Base-by-base conservation (phyloP, 2,329 filamentous ascomycete genomes). In the Penicillium sp. region DNA sequence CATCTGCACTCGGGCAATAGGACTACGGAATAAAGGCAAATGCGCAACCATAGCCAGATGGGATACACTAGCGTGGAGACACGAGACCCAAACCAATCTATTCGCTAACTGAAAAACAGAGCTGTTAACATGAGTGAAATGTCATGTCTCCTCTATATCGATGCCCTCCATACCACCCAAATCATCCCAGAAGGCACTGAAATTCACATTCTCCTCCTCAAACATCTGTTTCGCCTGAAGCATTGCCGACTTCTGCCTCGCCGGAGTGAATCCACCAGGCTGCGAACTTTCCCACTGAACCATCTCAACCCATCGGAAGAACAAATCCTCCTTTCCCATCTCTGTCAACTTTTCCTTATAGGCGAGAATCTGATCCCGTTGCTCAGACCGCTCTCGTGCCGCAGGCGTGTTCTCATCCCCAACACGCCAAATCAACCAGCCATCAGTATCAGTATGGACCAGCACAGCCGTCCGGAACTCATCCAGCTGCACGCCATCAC, bases 241-340 rank as follows among this genome's bases (percentile, higher is more conserved):
- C 53, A 90, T 89, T 1, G 88, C 86, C 41, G 79, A 81, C 51
- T 83, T 78, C 72, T 95, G 90, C 65, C 85, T 81, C 67, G 91
- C 87, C 0, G 80, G 76, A 1, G 86, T 88, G 66, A 95, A 95
- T 0, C 89, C 89, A 16, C 87, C 89, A 0, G 90, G 88, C 60
- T 83, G 82, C 33, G 85, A 87, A 39, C 89, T 87, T 74, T 96
- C 91, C 65, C 85, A 95, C 74, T 96, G 91, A 45, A 96, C 85
- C 66, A 95, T 82, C 76, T 96, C 92, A 45, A 96, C 89, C 90
- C 91, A 96, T 50, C 87, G 84, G 75, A 89, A 96, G 75, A 96
- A 96, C 48, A 96, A 71, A 58, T 88, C 85, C 70, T 96, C 92
- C 73, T 96, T 95, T 41, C 88, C 90, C 71, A 94, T 79, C 2